Base-by-base conservation (phyloP, 176 grass and related monocot genomes). In the Dactylis glomerata region DNA sequence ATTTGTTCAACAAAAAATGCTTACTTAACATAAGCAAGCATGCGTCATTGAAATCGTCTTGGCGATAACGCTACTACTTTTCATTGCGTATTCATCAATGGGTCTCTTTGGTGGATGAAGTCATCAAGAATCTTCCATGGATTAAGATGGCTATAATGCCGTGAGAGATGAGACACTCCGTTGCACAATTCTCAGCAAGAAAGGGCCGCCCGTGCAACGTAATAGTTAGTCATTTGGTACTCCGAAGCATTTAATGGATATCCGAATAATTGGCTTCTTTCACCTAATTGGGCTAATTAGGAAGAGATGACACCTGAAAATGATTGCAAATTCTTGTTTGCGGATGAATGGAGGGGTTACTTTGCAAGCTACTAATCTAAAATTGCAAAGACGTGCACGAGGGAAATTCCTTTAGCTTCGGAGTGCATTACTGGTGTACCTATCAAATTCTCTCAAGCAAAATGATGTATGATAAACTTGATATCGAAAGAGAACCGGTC, bases 271-370 rank as follows among this genome's bases (percentile, higher is more conserved):
- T 64, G 61, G 28, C 19, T 64, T 8, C 0, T 32, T 32, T 64
- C 28, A 32, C 5, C 26, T 3, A 16, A 31, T 63, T 63, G 12
- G 59, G 1, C 59, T 31, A 17, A 26, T 63, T 63, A 8, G 59
- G 27, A 63, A 17, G 59, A 63, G 59, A 63, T 32, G 5, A 22
- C 54, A 42, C 23, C 3, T 78, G 88, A 90, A 90, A 86, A 83
- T 73, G 65, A 90, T 74, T 30, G 37, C 22, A 78, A 74, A 73
- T 86, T 77, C 36, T 86, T 83, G 45, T 65, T 67, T 86, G 79
- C 8, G 58, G 89, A 80, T 17, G 56, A 90, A 75, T 66, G 5
- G 57, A 83, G 14, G 4, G 49, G 20, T 61, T 80, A 31, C 47
- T 57, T 83, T 84, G 75, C 80, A 83, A 86, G 84, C 57, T 75